A percentile compares a stretch with the other conserved stretches of the same genome.
Conservation (phyloP, 2,329 filamentous ascomycete species). For the Cercospora zeina region DNA sequence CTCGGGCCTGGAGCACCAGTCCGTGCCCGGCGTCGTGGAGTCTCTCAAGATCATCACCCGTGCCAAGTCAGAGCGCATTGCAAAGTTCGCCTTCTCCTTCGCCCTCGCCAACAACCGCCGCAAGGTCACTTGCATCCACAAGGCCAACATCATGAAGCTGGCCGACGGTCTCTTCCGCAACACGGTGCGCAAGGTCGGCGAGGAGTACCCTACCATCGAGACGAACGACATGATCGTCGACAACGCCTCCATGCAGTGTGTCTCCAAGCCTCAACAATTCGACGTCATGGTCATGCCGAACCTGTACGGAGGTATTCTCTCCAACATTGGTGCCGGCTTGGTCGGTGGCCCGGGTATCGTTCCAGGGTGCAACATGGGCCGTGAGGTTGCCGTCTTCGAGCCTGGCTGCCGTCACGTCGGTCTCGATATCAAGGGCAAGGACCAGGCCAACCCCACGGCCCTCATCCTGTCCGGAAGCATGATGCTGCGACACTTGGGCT, state of each 20-base stretch:
- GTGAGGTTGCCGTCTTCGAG: constrained; percentile 97
- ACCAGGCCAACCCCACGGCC: constrained; percentile 97
- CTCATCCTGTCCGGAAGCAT: constrained; percentile 94
- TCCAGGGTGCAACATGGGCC: constrained; percentile 98
- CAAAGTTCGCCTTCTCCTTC: constrained; percentile 98
- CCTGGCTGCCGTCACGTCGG: constrained; percentile 98
- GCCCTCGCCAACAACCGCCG: constrained; percentile 97
- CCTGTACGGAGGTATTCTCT: constrained; percentile 96
- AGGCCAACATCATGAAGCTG: constrained; percentile 99
- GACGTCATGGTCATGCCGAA: constrained; percentile 99
- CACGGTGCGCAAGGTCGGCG: constrained; percentile 89
- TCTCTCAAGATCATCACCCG: constrained; percentile 99
- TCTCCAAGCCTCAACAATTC: constrained; percentile 94
- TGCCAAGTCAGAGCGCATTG: constrained; percentile 97
- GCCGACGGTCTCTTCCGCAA: constrained; percentile 98
- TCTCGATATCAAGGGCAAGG: constrained; percentile 99
- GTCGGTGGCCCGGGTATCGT: constrained; percentile 97
- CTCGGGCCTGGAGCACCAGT: constrained; percentile 98
- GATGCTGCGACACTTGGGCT: constrained; percentile 93
- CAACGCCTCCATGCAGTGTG: constrained; percentile 99
- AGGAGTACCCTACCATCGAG: constrained; percentile 94
- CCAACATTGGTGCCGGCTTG: constrained; percentile 96
- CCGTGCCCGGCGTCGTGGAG: constrained; percentile 92
- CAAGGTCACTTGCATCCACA: constrained; percentile 99
- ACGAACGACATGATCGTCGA: constrained; percentile 99